Evolutionary conservation across 1,284 basidiomycete species (phyloP).

Genomic region (Phaffia rhodozyma): DNA sequence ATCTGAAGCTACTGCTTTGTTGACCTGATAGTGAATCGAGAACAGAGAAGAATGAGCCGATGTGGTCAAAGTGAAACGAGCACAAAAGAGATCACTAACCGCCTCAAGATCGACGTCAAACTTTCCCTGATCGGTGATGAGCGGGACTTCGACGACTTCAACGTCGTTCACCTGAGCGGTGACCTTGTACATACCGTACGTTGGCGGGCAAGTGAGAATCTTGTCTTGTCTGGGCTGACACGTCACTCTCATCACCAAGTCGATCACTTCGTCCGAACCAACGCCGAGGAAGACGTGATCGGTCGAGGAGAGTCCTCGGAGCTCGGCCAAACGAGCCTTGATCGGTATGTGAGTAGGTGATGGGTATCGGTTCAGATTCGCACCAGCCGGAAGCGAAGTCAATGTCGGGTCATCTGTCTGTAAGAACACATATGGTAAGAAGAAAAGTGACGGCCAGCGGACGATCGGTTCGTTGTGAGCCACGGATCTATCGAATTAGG

Average conservation of each 20-base stretch:
- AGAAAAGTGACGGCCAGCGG: background rate
- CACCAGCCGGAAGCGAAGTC: slow-evolving; percentile 27
- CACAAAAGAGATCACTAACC: slow-evolving; percentile 41
- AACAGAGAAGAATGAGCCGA: slow-evolving; percentile 18
- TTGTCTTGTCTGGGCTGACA: slow-evolving; percentile 71
- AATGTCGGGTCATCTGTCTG: slow-evolving; percentile 23
- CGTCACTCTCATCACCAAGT: slow-evolving; percentile 81
- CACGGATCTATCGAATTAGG: no score
- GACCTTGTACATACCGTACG: slow-evolving; percentile 96
- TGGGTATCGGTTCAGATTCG: slow-evolving; percentile 37
- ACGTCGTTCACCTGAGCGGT: slow-evolving; percentile 93
- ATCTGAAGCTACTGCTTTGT: slow-evolving; percentile 52
- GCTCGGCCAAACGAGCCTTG: slow-evolving; percentile 59
- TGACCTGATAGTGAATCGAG: slow-evolving; percentile 44
- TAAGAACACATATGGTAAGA: background rate
- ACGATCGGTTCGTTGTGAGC: background rate
- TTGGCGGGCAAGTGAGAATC: slow-evolving; percentile 79
- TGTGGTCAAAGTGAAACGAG: slow-evolving; percentile 1
- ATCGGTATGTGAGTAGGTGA: slow-evolving; percentile 48
- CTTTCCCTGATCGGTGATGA: slow-evolving; percentile 59
- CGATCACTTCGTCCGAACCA: slow-evolving; percentile 93
- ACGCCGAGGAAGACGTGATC: slow-evolving; percentile 88
- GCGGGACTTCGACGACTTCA: slow-evolving; percentile 63
- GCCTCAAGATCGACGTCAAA: slow-evolving; percentile 68
- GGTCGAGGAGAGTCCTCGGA: slow-evolving; percentile 53